Percentiles rank a stretch among this genome's conserved stretches.
Conservation (phyloP, 2,329 filamentous ascomycete species). For the Calonectria pteridis region DNA sequence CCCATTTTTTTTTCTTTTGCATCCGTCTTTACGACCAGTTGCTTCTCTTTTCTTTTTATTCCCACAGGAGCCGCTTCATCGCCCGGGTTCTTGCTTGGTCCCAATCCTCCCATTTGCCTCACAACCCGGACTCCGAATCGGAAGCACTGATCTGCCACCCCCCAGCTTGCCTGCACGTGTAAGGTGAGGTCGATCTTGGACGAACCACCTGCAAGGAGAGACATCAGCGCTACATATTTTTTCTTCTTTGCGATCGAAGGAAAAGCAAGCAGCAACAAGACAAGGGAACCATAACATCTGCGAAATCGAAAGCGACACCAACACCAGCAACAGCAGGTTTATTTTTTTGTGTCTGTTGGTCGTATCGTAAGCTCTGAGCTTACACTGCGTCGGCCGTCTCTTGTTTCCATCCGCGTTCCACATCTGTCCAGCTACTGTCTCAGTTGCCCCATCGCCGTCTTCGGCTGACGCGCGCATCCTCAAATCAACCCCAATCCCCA, state of each 20-base stretch:
- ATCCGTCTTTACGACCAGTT: neutral
- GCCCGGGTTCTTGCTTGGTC: neutral
- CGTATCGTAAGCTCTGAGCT: neutral
- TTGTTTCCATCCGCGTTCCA: neutral
- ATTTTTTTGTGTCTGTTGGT: neutral
- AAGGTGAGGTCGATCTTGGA: neutral
- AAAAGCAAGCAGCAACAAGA: neutral
- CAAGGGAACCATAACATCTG: neutral
- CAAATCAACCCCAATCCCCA: neutral
- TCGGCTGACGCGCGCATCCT: slow-evolving; percentile 9
- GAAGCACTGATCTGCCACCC: slow-evolving; percentile 15
- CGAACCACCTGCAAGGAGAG: slow-evolving; percentile 23
- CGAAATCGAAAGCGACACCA: neutral
- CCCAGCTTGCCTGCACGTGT: slow-evolving; percentile 18
- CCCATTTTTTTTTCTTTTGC: neutral
- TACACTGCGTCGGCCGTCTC: neutral
- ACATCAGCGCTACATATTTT: slow-evolving; percentile 1
- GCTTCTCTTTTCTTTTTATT: neutral
- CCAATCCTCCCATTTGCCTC: neutral
- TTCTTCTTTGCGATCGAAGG: neutral
- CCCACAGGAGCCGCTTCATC: neutral
- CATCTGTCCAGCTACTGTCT: slow-evolving; percentile 1
- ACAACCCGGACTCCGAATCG: slow-evolving; percentile 22
- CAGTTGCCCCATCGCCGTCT: slow-evolving; percentile 16
- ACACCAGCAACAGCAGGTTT: neutral